Evolutionary conservation across 23 red algal genomes (phyloP).

Genomic region (Gracilaria gracilis): DNA sequence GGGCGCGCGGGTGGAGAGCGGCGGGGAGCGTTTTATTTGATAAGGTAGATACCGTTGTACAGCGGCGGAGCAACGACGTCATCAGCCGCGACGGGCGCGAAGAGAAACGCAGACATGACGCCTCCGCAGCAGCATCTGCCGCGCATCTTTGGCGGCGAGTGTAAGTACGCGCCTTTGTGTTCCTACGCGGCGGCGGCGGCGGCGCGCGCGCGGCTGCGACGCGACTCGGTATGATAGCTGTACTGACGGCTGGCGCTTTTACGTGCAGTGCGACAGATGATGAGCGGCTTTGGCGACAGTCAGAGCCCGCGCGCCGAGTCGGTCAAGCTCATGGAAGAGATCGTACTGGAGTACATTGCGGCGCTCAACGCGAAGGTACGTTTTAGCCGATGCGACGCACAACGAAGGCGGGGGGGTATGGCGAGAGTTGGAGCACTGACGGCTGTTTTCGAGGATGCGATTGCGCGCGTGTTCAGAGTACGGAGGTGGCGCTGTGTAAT

Average conservation of each 20-base stretch:
- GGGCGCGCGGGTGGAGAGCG: neutral
- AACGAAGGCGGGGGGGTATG: too few species aligned
- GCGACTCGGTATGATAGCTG: too few species aligned
- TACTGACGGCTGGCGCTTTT: neutral
- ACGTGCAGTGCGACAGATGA: constrained; percentile 80
- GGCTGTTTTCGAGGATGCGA: neutral
- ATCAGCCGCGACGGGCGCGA: neutral
- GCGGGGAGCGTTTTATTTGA: too few species aligned
- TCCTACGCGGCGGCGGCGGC: too few species aligned
- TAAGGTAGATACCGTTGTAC: too few species aligned
- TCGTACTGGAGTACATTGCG: constrained; percentile 86
- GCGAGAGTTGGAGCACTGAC: too few species aligned
- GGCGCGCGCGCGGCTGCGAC: too few species aligned
- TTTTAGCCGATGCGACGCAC: neutral
- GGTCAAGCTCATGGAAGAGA: constrained; percentile 85
- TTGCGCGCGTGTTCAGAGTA: constrained; percentile 34
- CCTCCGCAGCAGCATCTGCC: constrained; percentile 19
- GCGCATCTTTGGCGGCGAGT: constrained; percentile 17
- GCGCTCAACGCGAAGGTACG: constrained; percentile 77
- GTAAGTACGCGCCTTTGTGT: constrained; percentile 10
- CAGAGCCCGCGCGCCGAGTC: constrained; percentile 77
- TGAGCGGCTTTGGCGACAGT: constrained; percentile 98
- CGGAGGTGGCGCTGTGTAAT: constrained; percentile 77
- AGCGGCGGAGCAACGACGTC: neutral
- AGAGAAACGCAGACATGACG: neutral